Evolutionary conservation across 805 yeast genomes (phyloP).

Genomic region (Vanderwaltozyma verrucispora): DNA sequence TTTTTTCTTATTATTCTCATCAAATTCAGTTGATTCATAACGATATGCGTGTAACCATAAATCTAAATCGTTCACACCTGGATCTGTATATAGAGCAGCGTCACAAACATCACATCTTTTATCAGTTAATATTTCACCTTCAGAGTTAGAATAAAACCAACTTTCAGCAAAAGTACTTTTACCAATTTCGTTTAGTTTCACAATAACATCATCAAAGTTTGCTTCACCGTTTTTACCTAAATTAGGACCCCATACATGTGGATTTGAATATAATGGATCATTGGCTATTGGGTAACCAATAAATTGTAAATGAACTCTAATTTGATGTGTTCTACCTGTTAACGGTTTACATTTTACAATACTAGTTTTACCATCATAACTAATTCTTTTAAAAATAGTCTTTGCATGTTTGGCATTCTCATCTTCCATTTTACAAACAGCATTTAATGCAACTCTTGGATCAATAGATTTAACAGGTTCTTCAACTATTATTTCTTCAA

Average conservation of each 20-base stretch:
- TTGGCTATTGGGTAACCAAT: slow-evolving; percentile 87
- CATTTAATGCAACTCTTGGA: slow-evolving; percentile 62
- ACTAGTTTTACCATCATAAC: slow-evolving; percentile 52
- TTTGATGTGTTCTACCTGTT: slow-evolving; percentile 94
- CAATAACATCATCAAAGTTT: slow-evolving; percentile 38
- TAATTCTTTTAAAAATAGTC: slow-evolving; percentile 56
- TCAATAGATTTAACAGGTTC: slow-evolving; percentile 60
- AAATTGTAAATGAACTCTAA: slow-evolving; percentile 82
- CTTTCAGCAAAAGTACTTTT: slow-evolving; percentile 56
- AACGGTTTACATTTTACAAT: slow-evolving; percentile 76
- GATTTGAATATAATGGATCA: slow-evolving; percentile 83
- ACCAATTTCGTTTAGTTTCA: slow-evolving; percentile 53
- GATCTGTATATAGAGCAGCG: slow-evolving; percentile 69
- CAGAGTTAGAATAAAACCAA: slow-evolving; percentile 48
- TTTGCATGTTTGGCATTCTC: slow-evolving; percentile 50
- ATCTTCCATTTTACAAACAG: slow-evolving; percentile 31
- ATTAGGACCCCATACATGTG: slow-evolving; percentile 64
- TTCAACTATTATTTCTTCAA: slow-evolving; percentile 44
- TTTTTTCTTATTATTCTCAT: slow-evolving; percentile 22
- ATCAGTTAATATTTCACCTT: slow-evolving; percentile 59
- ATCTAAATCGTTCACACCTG: slow-evolving; percentile 78
- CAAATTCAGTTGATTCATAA: slow-evolving; percentile 46
- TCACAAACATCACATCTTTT: slow-evolving; percentile 57
- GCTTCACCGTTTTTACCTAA: slow-evolving; percentile 56
- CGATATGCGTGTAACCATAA: slow-evolving; percentile 87